These are phyloP conservation scores for Fusarium torreyae DNA, from an alignment of 2,329 filamentous ascomycete species.

Conservation along the genomic window DNA sequence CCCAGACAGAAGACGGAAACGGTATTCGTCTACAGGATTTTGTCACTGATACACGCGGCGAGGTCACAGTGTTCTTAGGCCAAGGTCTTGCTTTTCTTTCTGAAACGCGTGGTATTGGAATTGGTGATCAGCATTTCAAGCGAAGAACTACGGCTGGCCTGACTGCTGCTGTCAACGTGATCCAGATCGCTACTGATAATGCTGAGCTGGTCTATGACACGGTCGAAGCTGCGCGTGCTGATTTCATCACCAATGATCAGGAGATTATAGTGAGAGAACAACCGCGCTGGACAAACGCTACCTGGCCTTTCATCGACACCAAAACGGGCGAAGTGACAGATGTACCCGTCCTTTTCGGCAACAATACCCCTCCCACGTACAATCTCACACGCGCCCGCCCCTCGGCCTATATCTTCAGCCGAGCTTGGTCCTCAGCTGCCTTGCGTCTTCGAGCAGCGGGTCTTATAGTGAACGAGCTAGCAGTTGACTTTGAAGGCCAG, in stretches of 20 bases:
- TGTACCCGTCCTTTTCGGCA: constrained; percentile 48
- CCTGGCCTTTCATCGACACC: constrained; percentile 46
- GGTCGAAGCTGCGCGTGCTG: constrained; percentile 44
- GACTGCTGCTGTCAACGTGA: constrained; percentile 45
- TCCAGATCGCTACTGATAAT: constrained; percentile 51
- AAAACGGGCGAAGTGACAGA: constrained; percentile 47
- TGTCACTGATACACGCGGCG: constrained; percentile 51
- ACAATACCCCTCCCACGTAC: constrained; percentile 47
- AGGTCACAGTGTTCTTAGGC: constrained; percentile 47
- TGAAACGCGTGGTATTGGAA: constrained; percentile 52
- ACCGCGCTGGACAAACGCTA: constrained; percentile 28
- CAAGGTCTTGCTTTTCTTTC: constrained; percentile 52
- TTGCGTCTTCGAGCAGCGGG: constrained; percentile 48
- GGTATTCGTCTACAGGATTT: constrained; percentile 49
- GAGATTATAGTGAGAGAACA: constrained; percentile 46
- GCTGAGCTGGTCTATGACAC: constrained; percentile 47
- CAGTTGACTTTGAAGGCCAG: constrained; percentile 42
- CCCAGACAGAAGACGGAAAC: constrained; percentile 26
- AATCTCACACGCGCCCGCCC: constrained; percentile 52
- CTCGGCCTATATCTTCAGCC: constrained; percentile 52
- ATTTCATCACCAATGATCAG: constrained; percentile 47
- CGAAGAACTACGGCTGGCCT: constrained; percentile 50
- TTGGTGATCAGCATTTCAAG: constrained; percentile 51
- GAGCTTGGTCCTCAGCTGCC: constrained; percentile 48
- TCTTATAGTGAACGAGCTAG: constrained; percentile 45